Conservation (phyloP, 1,139 yeast species). For the Zygoascus hellenicus region DNA sequence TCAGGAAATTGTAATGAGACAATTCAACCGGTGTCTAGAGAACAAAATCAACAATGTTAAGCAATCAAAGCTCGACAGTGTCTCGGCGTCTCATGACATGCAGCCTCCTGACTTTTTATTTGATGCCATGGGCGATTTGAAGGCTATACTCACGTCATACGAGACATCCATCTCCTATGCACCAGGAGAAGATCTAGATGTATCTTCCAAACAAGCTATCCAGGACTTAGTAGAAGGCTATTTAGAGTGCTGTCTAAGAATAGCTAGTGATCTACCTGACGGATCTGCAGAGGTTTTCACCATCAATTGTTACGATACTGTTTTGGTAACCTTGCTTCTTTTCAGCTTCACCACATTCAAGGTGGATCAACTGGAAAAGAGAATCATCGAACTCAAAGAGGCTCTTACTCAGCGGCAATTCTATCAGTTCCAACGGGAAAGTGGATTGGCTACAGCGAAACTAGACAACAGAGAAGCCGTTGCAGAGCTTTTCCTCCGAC, state of each 20-base stretch:
- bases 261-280: constrained; percentile 25
- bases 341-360: constrained; percentile 30
- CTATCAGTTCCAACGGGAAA: constrained; percentile 24
- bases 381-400: constrained; percentile 28
- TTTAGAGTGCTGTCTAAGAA: constrained; percentile 31
- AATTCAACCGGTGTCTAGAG: constrained; percentile 29
- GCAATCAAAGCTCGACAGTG: constrained; percentile 12
- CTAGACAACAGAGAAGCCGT: constrained; percentile 32
- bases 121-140: constrained; percentile 32
- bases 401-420: constrained; percentile 29
- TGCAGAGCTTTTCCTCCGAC: constrained; percentile 21
- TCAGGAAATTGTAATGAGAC: constrained; percentile 26
- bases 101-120: constrained; percentile 36
- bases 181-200: constrained; percentile 21
- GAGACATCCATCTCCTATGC: constrained; percentile 31
- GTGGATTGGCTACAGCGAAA: constrained; percentile 22
- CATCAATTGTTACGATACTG: constrained; percentile 35
- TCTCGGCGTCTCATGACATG: constrained; percentile 21
- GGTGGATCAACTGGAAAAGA: constrained; percentile 29
- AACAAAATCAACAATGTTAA: constrained; percentile 22
- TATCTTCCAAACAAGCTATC: constrained; percentile 26
- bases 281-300: constrained; percentile 30
- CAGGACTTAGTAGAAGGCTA: constrained; percentile 35
- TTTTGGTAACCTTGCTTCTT: constrained; percentile 29
- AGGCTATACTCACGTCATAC: constrained; percentile 31